Percentiles rank a stretch among this genome's conserved stretches.
Conservation (phyloP, 371 early-diverging fungal species). For the Rhizomucor miehei region DNA sequence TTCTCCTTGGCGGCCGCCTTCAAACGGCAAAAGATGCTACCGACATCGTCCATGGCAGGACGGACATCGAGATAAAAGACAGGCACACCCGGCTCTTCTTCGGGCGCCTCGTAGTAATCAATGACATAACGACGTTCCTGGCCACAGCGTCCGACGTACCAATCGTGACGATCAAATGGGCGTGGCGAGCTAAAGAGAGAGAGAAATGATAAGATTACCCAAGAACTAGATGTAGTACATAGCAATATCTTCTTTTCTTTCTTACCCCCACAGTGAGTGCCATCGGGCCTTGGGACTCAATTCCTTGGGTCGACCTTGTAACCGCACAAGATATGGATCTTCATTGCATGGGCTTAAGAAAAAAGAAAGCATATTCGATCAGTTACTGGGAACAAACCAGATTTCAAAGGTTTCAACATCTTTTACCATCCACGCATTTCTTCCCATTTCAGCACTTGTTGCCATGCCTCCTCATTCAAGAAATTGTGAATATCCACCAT, state of each 20-base stretch:
- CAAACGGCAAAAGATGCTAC: conserved; percentile 61
- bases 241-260: conserved; percentile 12
- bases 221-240: no score
- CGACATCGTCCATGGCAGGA: conserved; percentile 74
- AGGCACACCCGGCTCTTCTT: conserved; percentile 65
- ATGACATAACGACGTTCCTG: conserved; percentile 73
- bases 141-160: conserved; percentile 75
- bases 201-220: no score
- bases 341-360: conserved; percentile 50
- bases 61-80: conserved; percentile 81
- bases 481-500: conserved; percentile 98
- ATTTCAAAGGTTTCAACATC: not conserved
- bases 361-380: not conserved
- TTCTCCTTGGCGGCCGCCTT: conserved; percentile 47
- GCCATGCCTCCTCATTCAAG: conserved; percentile 95
- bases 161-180: conserved; percentile 83
- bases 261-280: conserved; percentile 56
- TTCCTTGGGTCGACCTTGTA: conserved; percentile 81
- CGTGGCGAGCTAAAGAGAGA: conserved; percentile 52
- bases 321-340: conserved; percentile 69
- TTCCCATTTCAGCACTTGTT: conserved; percentile 93
- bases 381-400: not conserved
- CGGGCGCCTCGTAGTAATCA: conserved; percentile 73
- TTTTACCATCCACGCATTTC: conserved; percentile 65
- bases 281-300: conserved; percentile 75